Percentiles rank a stretch among this genome's conserved stretches.
These are phyloP conservation scores for Gliomastix tumulicola DNA, from an alignment of 2,329 filamentous ascomycete genomes.

Conservation along the genomic window DNA sequence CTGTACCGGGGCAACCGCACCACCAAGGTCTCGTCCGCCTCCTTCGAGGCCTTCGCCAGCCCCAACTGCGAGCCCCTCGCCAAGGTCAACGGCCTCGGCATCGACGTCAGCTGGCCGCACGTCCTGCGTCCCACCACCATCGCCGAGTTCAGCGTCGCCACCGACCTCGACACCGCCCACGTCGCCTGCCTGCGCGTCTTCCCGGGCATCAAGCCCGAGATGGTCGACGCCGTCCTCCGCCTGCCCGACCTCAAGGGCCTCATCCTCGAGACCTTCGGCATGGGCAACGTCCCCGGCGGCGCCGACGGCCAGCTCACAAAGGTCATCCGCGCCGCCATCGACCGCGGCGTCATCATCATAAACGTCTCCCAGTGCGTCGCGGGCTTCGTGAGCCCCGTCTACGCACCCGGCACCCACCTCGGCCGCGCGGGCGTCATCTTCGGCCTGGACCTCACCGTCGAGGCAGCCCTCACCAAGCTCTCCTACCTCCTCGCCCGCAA, in stretches of 20 bases:
- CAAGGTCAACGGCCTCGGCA: constrained; percentile 71
- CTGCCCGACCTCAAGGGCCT: constrained; percentile 73
- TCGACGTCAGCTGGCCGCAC: constrained; percentile 73
- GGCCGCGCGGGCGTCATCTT: constrained; percentile 82
- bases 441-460: constrained; percentile 81
- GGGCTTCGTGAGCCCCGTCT: constrained; percentile 71
- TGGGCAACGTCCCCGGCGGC: constrained; percentile 83
- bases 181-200: constrained; percentile 87
- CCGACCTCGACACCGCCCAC: constrained; percentile 75
- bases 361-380: constrained; percentile 86
- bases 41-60: constrained; percentile 80
- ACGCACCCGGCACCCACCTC: constrained; percentile 69
- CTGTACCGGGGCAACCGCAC: constrained; percentile 83
- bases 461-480: constrained; percentile 86
- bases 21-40: constrained; percentile 80
- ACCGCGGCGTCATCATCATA: constrained; percentile 76
- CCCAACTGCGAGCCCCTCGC: constrained; percentile 83
- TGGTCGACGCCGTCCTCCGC: constrained; percentile 78
- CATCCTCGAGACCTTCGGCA: constrained; percentile 86
- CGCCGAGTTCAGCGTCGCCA: constrained; percentile 66
- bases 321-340: constrained; percentile 69
- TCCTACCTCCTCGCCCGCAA: constrained; percentile 71
- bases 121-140: constrained; percentile 69
- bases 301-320: constrained; percentile 72
- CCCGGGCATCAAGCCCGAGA: constrained; percentile 87